A percentile compares a stretch with the other conserved stretches of the same genome.
Evolutionary conservation across 768 basidiomycete genomes (phyloP).

Genomic region (Naganishia friedmannii): DNA sequence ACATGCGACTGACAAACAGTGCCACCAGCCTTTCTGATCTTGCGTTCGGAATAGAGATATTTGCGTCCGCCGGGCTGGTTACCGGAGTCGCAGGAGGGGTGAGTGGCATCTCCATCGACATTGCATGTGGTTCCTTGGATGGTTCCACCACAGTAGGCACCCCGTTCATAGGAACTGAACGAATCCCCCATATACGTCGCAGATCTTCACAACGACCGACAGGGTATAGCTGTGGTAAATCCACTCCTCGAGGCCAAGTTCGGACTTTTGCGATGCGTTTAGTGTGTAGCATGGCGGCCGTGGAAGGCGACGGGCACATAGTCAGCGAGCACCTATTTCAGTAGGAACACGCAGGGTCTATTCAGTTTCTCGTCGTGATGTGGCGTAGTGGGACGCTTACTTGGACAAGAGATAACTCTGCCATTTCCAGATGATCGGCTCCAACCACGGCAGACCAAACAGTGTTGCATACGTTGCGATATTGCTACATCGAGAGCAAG

Average conservation of each 20-base stretch:
- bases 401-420: constrained; percentile 50
- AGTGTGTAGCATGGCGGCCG: constrained; percentile 48
- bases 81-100: constrained; percentile 37
- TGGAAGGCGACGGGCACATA: constrained; percentile 55
- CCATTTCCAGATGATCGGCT: constrained; percentile 54
- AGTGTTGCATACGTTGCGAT: constrained; percentile 54
- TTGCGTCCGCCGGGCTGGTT: constrained; percentile 28
- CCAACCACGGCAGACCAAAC: constrained; percentile 54
- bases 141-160: neutral
- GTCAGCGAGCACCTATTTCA: constrained; percentile 48
- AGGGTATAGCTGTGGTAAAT: constrained; percentile 51
- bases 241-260: constrained; percentile 55
- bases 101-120: constrained; percentile 25
- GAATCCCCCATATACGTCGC: constrained; percentile 48
- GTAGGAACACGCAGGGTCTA: neutral
- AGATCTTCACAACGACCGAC: constrained; percentile 40
- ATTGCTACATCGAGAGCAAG: constrained; percentile 36
- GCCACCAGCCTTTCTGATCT: constrained; percentile 39
- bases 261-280: constrained; percentile 48
- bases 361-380: neutral
- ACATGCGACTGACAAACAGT: constrained; percentile 54
- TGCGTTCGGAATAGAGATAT: neutral
- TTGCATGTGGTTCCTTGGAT: neutral
- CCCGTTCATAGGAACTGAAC: neutral
- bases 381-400: constrained; percentile 31